These are phyloP conservation scores for Phaeosphaeriaceae sp. DNA, from an alignment of 2,329 filamentous ascomycete species.

Conservation along the genomic window DNA sequence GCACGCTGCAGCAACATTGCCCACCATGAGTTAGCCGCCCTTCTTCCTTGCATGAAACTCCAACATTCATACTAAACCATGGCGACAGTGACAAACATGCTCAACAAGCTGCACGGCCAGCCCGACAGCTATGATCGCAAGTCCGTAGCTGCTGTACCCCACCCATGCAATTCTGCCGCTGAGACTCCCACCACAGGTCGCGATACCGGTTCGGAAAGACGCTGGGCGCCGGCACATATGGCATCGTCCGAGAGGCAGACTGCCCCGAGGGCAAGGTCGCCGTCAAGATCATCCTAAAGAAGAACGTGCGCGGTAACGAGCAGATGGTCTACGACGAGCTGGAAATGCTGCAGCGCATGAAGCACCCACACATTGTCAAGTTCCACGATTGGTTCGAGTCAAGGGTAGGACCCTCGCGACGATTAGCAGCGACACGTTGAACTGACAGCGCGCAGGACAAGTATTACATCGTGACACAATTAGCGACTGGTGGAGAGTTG, in stretches of 20 bases:
- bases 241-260: slow-evolving; percentile 95
- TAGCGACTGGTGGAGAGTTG: slow-evolving; percentile 93
- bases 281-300: slow-evolving; percentile 99
- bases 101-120: slow-evolving; percentile 95
- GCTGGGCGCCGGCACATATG: slow-evolving; percentile 95
- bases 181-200: slow-evolving; percentile 62
- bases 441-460: slow-evolving; percentile 74
- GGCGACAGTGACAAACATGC: slow-evolving; percentile 79
- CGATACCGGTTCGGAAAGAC: slow-evolving; percentile 93
- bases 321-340: slow-evolving; percentile 98
- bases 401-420: slow-evolving; percentile 66
- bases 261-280: slow-evolving; percentile 85
- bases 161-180: slow-evolving; percentile 30
- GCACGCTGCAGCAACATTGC: slow-evolving; percentile 33
- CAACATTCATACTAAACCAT: slow-evolving; percentile 20
- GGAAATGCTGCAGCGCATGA: slow-evolving; percentile 86
- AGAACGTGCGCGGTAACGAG: slow-evolving; percentile 98
- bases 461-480: slow-evolving; percentile 98
- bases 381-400: slow-evolving; percentile 99
- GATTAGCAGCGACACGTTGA: not conserved
- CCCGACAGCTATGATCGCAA: slow-evolving; percentile 99
- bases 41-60: slow-evolving; percentile 7
- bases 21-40: slow-evolving; percentile 46
- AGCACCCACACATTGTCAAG: slow-evolving; percentile 94
- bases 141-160: slow-evolving; percentile 59